Base-by-base conservation (phyloP, 2,329 filamentous ascomycete genomes). In the Penicillium sp. region DNA sequence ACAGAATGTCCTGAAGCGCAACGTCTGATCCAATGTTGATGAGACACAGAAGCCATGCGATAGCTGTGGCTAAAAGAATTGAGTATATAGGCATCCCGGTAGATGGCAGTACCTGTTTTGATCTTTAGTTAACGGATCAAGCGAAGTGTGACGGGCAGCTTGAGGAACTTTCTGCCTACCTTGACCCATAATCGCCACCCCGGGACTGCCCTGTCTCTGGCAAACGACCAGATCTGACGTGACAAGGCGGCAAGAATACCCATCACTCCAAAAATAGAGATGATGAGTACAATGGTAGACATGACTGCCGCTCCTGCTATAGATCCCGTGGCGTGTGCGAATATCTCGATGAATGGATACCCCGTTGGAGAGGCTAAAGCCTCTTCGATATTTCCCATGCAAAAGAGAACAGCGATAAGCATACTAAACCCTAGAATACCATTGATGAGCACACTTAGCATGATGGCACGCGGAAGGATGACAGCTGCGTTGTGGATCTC, bases 301-400 rank as follows among this genome's bases (percentile, higher is more conserved):
- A 74, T 66, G 11, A 61, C 48, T 3, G 64, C 64, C 1, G 69
- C 58, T 1, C 67, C 67, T 0, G 67, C 69, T 16, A 72, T 64
- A 22, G 74, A 79, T 16, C 66, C 58, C 1, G 77, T 78, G 42
- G 75, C 76, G 52, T 78, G 63, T 53, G 70, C 70, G 60, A 85
- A 82, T 29, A 71, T 64, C 29, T 70, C 62, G 42, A 76, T 71
- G 43, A 72, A 75, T 1, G 72, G 71, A 50, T 72, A 72, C 11
- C 66, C 67, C 10, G 73, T 73, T 16, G 66, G 59, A 8, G 68
- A 63, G 11, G 53, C 41, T 40, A 75, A 61, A 24, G 68, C 69
- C 18, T 62, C 65, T 9, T 67, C 54, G 9, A 75, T 56, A 41
- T 72, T 66, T 10, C 72, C 71, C n/a, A 73, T 55, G 34, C 67